Evolutionary conservation across 1,284 basidiomycete genomes (phyloP).

Genomic region (Caloboletus inedulis): DNA sequence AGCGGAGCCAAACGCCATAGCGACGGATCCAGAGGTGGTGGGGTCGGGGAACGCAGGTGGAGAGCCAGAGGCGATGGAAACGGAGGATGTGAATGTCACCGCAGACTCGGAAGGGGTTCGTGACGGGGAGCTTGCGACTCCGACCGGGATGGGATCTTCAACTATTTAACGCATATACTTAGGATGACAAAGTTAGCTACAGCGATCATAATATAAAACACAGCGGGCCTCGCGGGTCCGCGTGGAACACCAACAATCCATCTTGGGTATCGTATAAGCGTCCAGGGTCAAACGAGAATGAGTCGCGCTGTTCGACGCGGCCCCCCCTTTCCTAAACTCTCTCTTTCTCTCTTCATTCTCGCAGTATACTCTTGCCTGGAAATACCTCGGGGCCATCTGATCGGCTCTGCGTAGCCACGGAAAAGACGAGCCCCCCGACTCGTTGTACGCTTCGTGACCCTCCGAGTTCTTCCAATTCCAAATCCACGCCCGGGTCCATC

Average conservation of each 20-base stretch:
- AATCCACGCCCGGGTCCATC: not conserved
- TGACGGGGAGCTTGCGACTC: not conserved
- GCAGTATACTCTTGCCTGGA: no score
- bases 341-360: no score
- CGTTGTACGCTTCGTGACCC: not conserved
- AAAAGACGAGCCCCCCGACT: no score
- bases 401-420: not conserved
- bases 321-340: no score
- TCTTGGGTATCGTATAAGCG: no score
- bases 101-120: not conserved
- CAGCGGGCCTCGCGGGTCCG: no score
- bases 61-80: not conserved
- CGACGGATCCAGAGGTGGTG: not conserved
- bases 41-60: not conserved
- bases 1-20: not conserved
- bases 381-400: not conserved
- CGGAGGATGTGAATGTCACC: not conserved
- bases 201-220: not conserved
- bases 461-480: constrained; percentile 7
- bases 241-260: no score
- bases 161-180: not conserved
- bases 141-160: constrained; percentile 9
- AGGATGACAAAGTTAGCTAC: not conserved
- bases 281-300: no score
- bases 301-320: no score